Percentiles rank a stretch among this genome's conserved stretches.
Evolutionary conservation across 202 grass and related monocot species (phyloP).

Genomic region (Panicum virgatum): DNA sequence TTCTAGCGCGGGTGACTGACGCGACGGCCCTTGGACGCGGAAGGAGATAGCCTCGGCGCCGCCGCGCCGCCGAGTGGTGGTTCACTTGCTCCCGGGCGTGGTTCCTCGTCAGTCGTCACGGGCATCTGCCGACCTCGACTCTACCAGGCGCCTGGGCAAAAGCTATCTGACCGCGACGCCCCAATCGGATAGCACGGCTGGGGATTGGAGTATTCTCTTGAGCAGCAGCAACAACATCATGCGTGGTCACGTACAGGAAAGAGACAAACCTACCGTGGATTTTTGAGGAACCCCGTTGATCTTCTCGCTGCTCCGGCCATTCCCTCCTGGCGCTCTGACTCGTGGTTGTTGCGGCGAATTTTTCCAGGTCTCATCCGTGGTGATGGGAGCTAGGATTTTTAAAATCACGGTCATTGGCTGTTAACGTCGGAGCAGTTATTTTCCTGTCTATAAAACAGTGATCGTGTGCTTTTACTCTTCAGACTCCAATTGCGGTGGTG

Average conservation of each 20-base stretch:
- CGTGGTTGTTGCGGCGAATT: background rate
- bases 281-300: background rate
- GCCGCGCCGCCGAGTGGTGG: background rate
- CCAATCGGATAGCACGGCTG: background rate
- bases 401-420: background rate
- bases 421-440: background rate
- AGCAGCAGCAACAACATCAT: background rate
- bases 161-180: background rate
- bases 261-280: background rate
- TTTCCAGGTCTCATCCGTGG: background rate
- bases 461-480: too few species aligned
- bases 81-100: background rate
- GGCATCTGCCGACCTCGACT: background rate
- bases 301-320: background rate
- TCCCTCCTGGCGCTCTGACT: conserved; percentile 15
- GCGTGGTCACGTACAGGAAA: background rate
- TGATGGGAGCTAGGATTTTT: background rate
- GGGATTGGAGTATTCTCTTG: background rate
- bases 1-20: background rate
- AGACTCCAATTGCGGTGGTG: too few species aligned
- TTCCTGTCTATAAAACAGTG: background rate
- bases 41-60: too few species aligned
- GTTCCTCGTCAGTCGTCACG: background rate
- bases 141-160: background rate
- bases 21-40: too few species aligned